Conservation (phyloP, 108 stramenopile species). For the Schizochytrium sp. region DNA sequence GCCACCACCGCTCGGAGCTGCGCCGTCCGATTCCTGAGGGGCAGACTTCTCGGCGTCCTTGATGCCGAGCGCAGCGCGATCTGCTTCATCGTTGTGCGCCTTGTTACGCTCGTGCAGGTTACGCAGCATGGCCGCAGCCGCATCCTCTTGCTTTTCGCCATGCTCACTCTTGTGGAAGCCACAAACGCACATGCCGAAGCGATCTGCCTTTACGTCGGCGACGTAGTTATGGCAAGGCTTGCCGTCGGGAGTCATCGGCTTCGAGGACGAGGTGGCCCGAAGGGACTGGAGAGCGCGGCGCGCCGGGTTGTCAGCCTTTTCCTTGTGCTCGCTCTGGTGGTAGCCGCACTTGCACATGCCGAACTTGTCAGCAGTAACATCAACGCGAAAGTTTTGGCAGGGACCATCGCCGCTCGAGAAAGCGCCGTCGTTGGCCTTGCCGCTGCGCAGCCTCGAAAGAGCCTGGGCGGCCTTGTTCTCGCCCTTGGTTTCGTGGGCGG, state of each 20-base stretch:
- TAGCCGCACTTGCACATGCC: conserved; percentile 16
- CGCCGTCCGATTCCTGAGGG: not conserved
- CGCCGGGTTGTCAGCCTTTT: not conserved
- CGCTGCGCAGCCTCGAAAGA: not conserved
- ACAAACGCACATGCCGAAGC: not conserved
- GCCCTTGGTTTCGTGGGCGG: not conserved
- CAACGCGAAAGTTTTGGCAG: conserved; percentile 7
- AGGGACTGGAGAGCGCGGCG: not conserved
- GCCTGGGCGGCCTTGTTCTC: conserved; percentile 8
- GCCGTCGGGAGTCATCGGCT: not conserved
- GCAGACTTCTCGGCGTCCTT: not conserved
- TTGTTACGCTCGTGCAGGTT: not conserved
- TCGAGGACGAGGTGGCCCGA: not conserved
- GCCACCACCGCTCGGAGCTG: not conserved
- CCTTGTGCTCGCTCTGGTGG: conserved; percentile 8
- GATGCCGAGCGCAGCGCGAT: not conserved
- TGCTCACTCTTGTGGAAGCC: not conserved
- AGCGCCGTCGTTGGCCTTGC: not conserved
- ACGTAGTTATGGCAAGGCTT: not conserved
- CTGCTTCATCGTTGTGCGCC: not conserved
- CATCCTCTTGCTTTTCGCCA: not conserved
- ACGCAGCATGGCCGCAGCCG: not conserved
- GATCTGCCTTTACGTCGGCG: not conserved
- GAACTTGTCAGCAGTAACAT: not conserved
- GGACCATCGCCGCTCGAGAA: not conserved